These are phyloP conservation scores for Tricholoma furcatifolium DNA, from an alignment of 768 basidiomycete genomes.

Conservation along the genomic window DNA sequence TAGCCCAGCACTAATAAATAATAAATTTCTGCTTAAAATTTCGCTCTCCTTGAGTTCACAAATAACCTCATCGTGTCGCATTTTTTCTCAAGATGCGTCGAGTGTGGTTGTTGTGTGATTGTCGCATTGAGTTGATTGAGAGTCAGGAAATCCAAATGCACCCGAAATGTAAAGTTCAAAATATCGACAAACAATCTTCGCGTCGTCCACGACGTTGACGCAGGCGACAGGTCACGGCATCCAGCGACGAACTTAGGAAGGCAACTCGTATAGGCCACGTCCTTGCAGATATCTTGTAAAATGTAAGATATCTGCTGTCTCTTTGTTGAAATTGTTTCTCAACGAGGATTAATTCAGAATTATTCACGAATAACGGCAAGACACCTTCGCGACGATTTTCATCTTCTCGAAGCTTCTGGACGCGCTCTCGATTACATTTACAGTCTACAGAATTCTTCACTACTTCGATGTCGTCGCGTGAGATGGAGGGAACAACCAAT, in stretches of 20 bases:
- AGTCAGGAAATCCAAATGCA: too few species aligned
- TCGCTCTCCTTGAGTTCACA: too few species aligned
- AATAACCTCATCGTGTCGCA: too few species aligned
- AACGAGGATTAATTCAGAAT: conserved; percentile 22
- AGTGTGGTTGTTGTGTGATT: too few species aligned
- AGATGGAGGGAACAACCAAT: conserved; percentile 26
- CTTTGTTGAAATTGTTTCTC: conserved; percentile 17
- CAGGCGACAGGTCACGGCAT: conserved; percentile 3
- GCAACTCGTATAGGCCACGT: conserved; percentile 17
- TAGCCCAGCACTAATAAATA: too few species aligned
- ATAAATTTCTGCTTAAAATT: too few species aligned
- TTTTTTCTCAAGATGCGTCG: too few species aligned
- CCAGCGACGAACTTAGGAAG: conserved; percentile 3
- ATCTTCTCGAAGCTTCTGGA: conserved; percentile 16
- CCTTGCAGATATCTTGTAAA: conserved; percentile 5
- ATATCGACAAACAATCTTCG: conserved; percentile 17
- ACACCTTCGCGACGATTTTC: conserved; percentile 24
- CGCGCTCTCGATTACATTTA: conserved; percentile 11
- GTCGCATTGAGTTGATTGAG: too few species aligned
- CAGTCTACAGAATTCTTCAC: conserved; percentile 14
- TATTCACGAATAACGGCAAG: conserved; percentile 26
- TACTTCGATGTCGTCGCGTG: conserved; percentile 15
- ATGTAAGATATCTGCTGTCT: conserved; percentile 14
- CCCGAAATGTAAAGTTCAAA: conserved; percentile 7
- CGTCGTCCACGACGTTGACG: conserved; percentile 9